Evolutionary conservation across 768 basidiomycete genomes (phyloP).

Genomic region (button mushroom (Agaricus bisporus)): DNA sequence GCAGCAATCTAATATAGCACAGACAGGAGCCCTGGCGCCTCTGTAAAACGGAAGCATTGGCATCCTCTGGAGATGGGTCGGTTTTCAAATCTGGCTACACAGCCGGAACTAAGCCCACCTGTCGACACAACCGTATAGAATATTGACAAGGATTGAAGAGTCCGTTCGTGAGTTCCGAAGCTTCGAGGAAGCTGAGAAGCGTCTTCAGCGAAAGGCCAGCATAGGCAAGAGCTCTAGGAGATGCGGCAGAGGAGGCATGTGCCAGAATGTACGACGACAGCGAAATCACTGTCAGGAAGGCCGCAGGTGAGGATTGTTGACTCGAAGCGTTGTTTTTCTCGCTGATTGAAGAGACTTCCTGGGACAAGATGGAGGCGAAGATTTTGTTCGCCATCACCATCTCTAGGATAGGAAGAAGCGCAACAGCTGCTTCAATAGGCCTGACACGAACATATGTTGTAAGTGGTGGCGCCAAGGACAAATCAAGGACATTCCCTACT

Average conservation of each 20-base stretch:
- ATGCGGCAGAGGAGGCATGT: slow-evolving; percentile 58
- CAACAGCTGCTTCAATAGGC: slow-evolving; percentile 54
- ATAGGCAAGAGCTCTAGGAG: slow-evolving; percentile 55
- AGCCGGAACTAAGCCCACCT: slow-evolving; percentile 32
- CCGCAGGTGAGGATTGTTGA: slow-evolving; percentile 19
- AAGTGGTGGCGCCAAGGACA: neutral
- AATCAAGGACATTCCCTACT: slow-evolving; percentile 32
- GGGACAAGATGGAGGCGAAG: slow-evolving; percentile 43
- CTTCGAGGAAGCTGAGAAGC: slow-evolving; percentile 46
- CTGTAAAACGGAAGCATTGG: slow-evolving; percentile 41
- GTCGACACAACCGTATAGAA: slow-evolving; percentile 53
- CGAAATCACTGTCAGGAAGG: slow-evolving; percentile 44
- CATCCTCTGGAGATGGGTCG: slow-evolving; percentile 26
- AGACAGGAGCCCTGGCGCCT: slow-evolving; percentile 32
- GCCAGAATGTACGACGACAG: slow-evolving; percentile 61
- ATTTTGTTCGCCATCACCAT: slow-evolving; percentile 44
- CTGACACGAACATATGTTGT: slow-evolving; percentile 25
- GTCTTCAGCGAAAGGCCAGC: slow-evolving; percentile 52
- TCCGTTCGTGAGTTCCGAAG: slow-evolving; percentile 36
- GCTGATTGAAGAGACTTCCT: slow-evolving; percentile 25
- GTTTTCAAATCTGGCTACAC: neutral
- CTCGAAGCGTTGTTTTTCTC: slow-evolving; percentile 7
- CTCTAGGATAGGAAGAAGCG: slow-evolving; percentile 57
- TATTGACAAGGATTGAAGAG: slow-evolving; percentile 36
- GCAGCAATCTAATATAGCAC: slow-evolving; percentile 62